These are phyloP conservation scores for Diaporthe batatas DNA, from an alignment of 2,329 filamentous ascomycete species.

Conservation along the genomic window DNA sequence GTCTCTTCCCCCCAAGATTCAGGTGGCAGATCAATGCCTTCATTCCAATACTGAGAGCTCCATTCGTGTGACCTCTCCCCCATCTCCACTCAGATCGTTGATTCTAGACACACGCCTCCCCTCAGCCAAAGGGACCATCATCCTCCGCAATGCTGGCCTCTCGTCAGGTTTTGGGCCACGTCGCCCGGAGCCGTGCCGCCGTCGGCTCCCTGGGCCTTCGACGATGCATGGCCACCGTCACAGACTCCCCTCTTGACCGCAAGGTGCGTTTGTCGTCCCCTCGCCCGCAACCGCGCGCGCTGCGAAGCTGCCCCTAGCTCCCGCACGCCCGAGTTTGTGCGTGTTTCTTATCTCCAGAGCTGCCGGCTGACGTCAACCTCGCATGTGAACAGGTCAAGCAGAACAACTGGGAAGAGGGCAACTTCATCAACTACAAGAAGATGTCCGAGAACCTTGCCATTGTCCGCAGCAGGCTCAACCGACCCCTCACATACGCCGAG, in stretches of 20 bases:
- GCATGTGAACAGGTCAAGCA: constrained; percentile 76
- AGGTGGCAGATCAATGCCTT: constrained; percentile 42
- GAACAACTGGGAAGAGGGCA: constrained; percentile 95
- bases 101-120: constrained; percentile 33
- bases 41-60: constrained; percentile 42
- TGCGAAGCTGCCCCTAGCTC: constrained; percentile 7
- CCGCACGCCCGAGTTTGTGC: background rate
- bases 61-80: constrained; percentile 45
- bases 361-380: constrained; percentile 39
- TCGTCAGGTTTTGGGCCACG: constrained; percentile 76
- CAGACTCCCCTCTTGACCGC: constrained; percentile 87
- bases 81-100: constrained; percentile 36
- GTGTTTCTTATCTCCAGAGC: background rate
- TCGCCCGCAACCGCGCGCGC: background rate
- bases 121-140: constrained; percentile 41
- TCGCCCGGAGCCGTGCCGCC: constrained; percentile 72
- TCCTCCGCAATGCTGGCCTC: constrained; percentile 76
- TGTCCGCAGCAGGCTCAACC: constrained; percentile 90
- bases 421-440: constrained; percentile 99
- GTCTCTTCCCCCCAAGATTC: constrained; percentile 2
- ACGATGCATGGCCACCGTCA: constrained; percentile 84
- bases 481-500: constrained; percentile 94
- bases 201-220: constrained; percentile 72
- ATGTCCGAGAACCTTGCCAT: constrained; percentile 97
- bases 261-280: constrained; percentile 74